These are phyloP conservation scores for Articulospora tetracladia DNA, from an alignment of 495 filamentous ascomycete genomes.

Conservation along the genomic window DNA sequence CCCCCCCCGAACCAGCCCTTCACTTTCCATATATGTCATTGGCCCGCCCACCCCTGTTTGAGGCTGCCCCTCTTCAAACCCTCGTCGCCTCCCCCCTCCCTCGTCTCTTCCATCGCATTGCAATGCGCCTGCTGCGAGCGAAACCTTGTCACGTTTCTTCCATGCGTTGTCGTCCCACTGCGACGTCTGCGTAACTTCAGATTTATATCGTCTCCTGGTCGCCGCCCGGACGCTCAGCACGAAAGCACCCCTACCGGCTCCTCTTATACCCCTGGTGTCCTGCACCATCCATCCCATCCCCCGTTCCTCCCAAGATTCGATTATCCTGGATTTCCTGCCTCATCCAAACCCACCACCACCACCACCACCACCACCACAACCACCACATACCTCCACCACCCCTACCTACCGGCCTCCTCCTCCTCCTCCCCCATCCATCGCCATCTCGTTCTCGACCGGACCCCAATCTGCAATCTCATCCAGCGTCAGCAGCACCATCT, in stretches of 20 bases:
- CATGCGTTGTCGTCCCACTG: slow-evolving; percentile 18
- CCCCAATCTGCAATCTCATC: slow-evolving; percentile 5
- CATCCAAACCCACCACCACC: not conserved
- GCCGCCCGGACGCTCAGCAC: too few species aligned
- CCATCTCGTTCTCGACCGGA: too few species aligned
- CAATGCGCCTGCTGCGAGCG: slow-evolving; percentile 12
- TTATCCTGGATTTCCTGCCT: slow-evolving; percentile 5
- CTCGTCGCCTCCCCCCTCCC: not conserved
- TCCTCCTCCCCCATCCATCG: not conserved
- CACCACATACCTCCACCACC: not conserved
- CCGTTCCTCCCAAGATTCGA: slow-evolving; percentile 6
- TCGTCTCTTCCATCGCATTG: not conserved
- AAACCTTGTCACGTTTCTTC: slow-evolving; percentile 26
- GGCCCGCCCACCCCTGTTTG: slow-evolving; percentile 4
- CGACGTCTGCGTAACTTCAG: slow-evolving; percentile 2
- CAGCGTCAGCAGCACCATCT: slow-evolving; percentile 1
- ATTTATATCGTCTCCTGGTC: not conserved
- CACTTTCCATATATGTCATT: slow-evolving; percentile 11
- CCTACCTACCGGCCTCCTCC: not conserved
- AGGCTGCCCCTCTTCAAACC: not conserved
- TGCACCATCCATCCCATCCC: slow-evolving; percentile 1
- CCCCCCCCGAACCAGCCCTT: not conserved
- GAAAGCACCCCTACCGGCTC: not conserved
- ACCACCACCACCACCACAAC: not conserved
- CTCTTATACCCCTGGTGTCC: not conserved